Evolutionary conservation across 2,329 filamentous ascomycete genomes (phyloP).

Genomic region (Colletotrichum zoysiae): DNA sequence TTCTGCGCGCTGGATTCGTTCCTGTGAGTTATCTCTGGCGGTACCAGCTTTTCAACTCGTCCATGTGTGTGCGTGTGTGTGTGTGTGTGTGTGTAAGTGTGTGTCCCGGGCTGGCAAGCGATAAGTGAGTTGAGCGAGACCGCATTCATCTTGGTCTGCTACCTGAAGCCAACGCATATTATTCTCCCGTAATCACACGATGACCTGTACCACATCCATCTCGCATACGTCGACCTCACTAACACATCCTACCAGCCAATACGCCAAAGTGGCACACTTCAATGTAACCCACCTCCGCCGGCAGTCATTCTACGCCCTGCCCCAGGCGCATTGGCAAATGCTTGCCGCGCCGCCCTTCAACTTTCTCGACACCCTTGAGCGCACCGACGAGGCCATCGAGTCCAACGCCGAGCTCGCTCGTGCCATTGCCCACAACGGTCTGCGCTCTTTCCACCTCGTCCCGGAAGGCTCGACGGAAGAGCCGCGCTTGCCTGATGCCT

Average conservation of each 20-base stretch:
- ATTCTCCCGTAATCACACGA: conserved; percentile 17
- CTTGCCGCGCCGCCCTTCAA: conserved; percentile 86
- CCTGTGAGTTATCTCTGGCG: conserved; percentile 68
- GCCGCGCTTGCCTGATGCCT: conserved; percentile 68
- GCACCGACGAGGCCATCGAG: conserved; percentile 89
- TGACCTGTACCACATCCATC: background rate
- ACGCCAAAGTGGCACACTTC: conserved; percentile 86
- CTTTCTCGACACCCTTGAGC: conserved; percentile 81
- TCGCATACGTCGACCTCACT: background rate
- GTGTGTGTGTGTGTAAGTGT: conserved; percentile 9
- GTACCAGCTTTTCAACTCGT: background rate
- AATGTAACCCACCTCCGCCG: conserved; percentile 92
- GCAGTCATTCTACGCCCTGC: conserved; percentile 92
- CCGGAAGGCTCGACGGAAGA: conserved; percentile 53
- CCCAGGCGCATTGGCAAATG: conserved; percentile 84
- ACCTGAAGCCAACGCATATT: conserved; percentile 20
- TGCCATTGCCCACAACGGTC: conserved; percentile 77
- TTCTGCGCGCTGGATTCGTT: conserved; percentile 90
- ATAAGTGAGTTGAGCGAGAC: background rate
- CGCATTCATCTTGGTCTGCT: background rate
- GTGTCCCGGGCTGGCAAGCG: background rate
- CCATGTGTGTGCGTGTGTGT: conserved; percentile 17
- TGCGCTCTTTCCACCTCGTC: conserved; percentile 74
- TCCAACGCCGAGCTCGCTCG: conserved; percentile 86
- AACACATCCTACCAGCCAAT: conserved; percentile 71